Percentiles rank a stretch among this genome's conserved stretches.
Evolutionary conservation across 2,329 filamentous ascomycete genomes (phyloP).

Genomic region (Tolypocladium capitatum): DNA sequence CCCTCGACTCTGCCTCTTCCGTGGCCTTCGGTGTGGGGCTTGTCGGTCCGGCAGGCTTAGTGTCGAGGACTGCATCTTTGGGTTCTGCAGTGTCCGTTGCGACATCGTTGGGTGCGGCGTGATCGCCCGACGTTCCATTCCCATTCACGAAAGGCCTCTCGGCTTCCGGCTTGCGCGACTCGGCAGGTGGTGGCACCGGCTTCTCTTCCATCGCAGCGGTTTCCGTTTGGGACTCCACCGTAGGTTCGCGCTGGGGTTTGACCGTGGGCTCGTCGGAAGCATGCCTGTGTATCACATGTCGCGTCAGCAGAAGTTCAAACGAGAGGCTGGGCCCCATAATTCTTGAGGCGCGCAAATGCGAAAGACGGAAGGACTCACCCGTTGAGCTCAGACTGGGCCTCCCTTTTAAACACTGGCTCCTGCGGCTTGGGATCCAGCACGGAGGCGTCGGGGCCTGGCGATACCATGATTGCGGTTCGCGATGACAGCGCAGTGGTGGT

Average conservation of each 20-base stretch:
- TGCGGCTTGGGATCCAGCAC: conserved; percentile 34
- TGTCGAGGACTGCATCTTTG: background rate
- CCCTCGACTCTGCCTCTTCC: too few species aligned
- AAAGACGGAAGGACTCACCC: conserved; percentile 19
- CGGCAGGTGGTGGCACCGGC: background rate
- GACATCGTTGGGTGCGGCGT: conserved; percentile 2
- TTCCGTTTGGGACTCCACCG: conserved; percentile 5
- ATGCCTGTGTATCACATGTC: conserved; percentile 3
- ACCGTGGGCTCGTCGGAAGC: conserved; percentile 1
- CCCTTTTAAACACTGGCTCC: conserved; percentile 14
- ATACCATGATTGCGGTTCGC: conserved; percentile 41
- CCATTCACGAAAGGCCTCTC: conserved; percentile 8
- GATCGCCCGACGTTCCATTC: conserved; percentile 2
- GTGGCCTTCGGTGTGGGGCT: background rate
- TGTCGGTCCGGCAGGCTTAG: background rate
- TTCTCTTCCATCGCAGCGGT: background rate
- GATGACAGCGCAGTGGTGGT: conserved; percentile 14
- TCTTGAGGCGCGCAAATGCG: background rate
- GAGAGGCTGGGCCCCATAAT: background rate
- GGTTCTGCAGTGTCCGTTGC: background rate
- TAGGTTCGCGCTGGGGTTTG: conserved; percentile 5
- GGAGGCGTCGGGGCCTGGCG: conserved; percentile 28
- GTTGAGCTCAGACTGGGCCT: conserved; percentile 20
- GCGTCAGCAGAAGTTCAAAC: conserved; percentile 10
- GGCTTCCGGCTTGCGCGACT: conserved; percentile 1